Base-by-base conservation (phyloP, 805 yeast species). In the Candida khao-thaluensis region DNA sequence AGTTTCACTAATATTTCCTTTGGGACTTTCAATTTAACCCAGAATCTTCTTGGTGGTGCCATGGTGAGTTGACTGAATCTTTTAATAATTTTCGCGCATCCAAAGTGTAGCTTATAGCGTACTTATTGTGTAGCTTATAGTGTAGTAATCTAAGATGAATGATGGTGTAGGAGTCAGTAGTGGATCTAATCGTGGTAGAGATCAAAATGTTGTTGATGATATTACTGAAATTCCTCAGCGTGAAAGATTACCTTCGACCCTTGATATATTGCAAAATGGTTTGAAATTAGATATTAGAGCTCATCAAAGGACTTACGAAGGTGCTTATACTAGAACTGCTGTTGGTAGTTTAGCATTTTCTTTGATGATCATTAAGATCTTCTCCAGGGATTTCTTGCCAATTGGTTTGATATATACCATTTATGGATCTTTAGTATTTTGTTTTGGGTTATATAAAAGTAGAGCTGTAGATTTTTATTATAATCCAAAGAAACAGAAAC, bases 281-380 rank as follows among this genome's bases (percentile, higher is more conserved):
- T 66, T 65, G 38, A 69, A 71, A 48, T 57, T 76, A 17, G 82
- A 77, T 46, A 67, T 77, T 2, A 47, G 82, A 49, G 93, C 91
- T 0, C 83, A 82, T 50, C 93, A 85, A 59, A 60, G 95, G 41
- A 85, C 95, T 0, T 85, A 84, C 52, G 93, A 85, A 53, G 95
- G 95, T 0, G 90, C 95, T 1, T 85, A 86, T 53, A 69, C 82
- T 17, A 60, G 95, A 37, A 77, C 90, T 0, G 83, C 90, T 15
- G 62, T 86, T 21, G 82, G 85, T 15, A 73, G 81, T 38, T 58
- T 86, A 20, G 74, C 88, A 8, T 81, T 86, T 51, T 71, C 85
- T 3, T 62, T 84, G 22, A 60, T 84, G 40, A 72, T 85, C 12
- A 69, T 85, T 48, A 81, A 82, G 56, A 58, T 85, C 26, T 85